Percentiles rank a stretch among this genome's conserved stretches.
Evolutionary conservation across 208 protist species (phyloP).

Genomic region (Trypanosoma mega): DNA sequence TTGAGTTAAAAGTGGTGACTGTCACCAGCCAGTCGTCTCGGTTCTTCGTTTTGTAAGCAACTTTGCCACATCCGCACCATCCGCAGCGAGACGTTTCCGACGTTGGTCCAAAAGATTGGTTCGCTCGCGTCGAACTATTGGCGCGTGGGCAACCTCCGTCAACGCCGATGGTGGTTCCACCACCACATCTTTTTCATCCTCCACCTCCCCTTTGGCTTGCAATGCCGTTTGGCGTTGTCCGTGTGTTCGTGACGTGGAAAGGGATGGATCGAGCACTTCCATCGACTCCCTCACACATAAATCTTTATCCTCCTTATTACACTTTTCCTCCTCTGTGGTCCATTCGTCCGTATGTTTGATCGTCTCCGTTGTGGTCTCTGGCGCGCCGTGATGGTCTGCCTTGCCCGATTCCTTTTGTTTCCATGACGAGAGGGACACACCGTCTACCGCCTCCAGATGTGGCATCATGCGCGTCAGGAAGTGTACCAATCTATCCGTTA

Average conservation of each 20-base stretch:
- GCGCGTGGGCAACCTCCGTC: conserved; percentile 25
- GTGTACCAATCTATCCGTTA: neutral
- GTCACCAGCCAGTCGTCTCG: conserved; percentile 38
- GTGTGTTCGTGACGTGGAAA: no score
- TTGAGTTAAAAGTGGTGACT: neutral
- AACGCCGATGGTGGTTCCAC: conserved; percentile 43
- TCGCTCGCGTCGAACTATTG: conserved; percentile 67
- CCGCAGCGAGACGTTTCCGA: conserved; percentile 24
- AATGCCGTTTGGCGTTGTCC: neutral
- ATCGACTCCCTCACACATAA: no score
- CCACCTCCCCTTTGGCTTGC: conserved; percentile 2
- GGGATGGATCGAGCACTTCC: no score
- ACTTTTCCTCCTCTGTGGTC: neutral
- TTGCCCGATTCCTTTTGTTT: neutral
- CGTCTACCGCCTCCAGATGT: conserved; percentile 22
- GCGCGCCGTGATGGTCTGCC: neutral
- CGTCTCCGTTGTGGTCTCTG: neutral
- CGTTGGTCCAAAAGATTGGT: conserved; percentile 28
- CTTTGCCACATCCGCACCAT: conserved; percentile 39
- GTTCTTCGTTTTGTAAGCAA: conserved; percentile 35
- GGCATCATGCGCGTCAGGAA: conserved; percentile 12
- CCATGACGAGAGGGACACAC: conserved; percentile 3
- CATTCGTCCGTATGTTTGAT: neutral
- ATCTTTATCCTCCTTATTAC: conserved; percentile 49
- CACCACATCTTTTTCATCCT: conserved; percentile 55